Base-by-base conservation (phyloP, 768 basidiomycete species). In the Leccinum boreale region DNA sequence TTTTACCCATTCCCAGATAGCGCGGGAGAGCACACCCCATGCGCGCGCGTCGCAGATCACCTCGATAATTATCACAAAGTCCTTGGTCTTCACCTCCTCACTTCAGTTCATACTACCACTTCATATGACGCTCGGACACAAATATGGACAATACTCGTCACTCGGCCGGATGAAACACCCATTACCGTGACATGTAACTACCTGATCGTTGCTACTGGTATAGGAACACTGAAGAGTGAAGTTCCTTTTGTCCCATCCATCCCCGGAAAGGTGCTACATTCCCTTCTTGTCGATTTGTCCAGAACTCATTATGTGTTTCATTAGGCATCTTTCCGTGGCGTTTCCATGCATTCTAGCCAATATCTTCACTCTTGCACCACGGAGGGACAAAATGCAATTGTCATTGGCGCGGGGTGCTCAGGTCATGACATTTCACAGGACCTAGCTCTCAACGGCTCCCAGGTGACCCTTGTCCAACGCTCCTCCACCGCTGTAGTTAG, bases 401-500 rank as follows among this genome's bases (percentile, higher is more conserved):
- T 60, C 21, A n/a, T 60, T n/a, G 59, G 58, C 5, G 58, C 36
- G n/a, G 59, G 59, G n/a, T 60, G 59, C 24, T 60, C 59, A 17
- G 59, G 58, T 11, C 59, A 60, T 15, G 59, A 60, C 33, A 60
- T 60, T 26, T 51, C 59, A 24, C 59, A 60, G 31, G 59, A 60
- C 39, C 31, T 59, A 46, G 44, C 59, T 14, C 47, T 35, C 24
- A 45, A 19, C 8, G 59, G 58, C 17, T 46, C 46, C 26, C 17
- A 9, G 15, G 47, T 48, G 9, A 47, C 48, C 31, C 58, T 59
- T 28, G 45, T 60, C 7, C 59, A 60, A 26, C 59, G 59, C 19
- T 60, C 59, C 7, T 46, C 59, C 17, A 60, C 59, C 2, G 50
- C 59, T 17, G 50, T 60, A n/a, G 52, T 53, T 19, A 52, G 50